Evolutionary conservation across 257 asterid genomes (phyloP).

Genomic region (Paulownia fortunei): DNA sequence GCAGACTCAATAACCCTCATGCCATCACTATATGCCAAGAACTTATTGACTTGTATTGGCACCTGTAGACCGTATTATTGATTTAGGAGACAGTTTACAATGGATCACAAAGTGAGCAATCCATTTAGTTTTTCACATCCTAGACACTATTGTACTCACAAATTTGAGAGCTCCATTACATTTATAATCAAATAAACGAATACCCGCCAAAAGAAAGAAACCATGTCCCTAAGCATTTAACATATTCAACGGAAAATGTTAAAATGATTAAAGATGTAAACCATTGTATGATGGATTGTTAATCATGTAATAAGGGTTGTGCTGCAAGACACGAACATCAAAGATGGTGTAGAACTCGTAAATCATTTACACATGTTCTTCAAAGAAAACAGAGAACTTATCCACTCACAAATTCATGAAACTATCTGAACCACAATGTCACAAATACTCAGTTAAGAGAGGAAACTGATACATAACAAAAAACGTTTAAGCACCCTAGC

Average conservation of each 20-base stretch:
- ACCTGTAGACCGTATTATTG: conserved; percentile 35
- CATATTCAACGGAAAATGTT: not conserved
- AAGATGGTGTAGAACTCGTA: conserved; percentile 5
- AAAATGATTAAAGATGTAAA: not conserved
- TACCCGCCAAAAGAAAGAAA: not conserved
- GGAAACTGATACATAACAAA: too few relatives aligned
- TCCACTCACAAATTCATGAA: not conserved
- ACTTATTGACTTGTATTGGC: conserved; percentile 61
- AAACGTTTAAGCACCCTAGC: too few relatives aligned
- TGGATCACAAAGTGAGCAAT: not conserved
- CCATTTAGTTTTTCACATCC: not conserved
- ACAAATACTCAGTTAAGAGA: too few relatives aligned
- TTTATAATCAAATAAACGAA: not conserved
- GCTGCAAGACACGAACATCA: not conserved
- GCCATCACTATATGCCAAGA: conserved; percentile 56
- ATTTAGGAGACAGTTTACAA: not conserved
- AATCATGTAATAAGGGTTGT: too few relatives aligned
- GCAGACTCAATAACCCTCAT: conserved; percentile 54
- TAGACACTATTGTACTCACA: not conserved
- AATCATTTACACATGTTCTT: not conserved
- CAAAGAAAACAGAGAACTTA: not conserved
- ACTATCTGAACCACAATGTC: not conserved
- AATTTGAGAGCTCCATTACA: not conserved
- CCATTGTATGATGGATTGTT: too few relatives aligned
- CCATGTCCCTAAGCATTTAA: not conserved